These are phyloP conservation scores for Tricharina praecox DNA, from an alignment of 495 filamentous ascomycete species.

Conservation along the genomic window DNA sequence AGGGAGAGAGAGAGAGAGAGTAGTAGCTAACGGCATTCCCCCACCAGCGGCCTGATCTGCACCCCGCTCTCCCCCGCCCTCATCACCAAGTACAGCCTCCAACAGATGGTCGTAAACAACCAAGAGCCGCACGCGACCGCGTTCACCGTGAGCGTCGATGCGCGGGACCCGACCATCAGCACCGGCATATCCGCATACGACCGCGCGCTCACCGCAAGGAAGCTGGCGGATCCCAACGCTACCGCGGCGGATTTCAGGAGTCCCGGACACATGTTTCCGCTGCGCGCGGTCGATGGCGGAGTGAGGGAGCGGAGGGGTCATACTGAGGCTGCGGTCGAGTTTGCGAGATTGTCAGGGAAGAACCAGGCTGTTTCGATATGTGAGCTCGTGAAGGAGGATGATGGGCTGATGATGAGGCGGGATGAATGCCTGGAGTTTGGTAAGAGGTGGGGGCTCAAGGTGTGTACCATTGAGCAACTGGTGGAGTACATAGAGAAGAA, in stretches of 20 bases:
- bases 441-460: slow-evolving; percentile 69
- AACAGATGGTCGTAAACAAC: slow-evolving; percentile 75
- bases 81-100: slow-evolving; percentile 51
- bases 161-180: slow-evolving; percentile 49
- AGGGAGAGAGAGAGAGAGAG: too few relatives aligned
- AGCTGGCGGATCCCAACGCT: slow-evolving; percentile 51
- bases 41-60: slow-evolving; percentile 87
- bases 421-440: slow-evolving; percentile 85
- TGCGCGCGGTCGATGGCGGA: slow-evolving; percentile 64
- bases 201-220: slow-evolving; percentile 62
- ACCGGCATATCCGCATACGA: slow-evolving; percentile 87
- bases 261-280: slow-evolving; percentile 80
- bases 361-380: slow-evolving; percentile 63
- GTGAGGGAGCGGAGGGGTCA: slow-evolving; percentile 65
- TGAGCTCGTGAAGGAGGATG: slow-evolving; percentile 53
- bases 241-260: slow-evolving; percentile 48
- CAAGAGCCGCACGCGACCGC: slow-evolving; percentile 77
- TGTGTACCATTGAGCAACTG: slow-evolving; percentile 88
- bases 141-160: slow-evolving; percentile 78
- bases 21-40: too few relatives aligned
- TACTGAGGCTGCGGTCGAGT: slow-evolving; percentile 81
- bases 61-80: slow-evolving; percentile 56
- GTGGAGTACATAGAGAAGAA: slow-evolving; percentile 60
- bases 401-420: slow-evolving; percentile 80
- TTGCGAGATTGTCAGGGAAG: slow-evolving; percentile 67